Evolutionary conservation across 208 protist genomes (phyloP).

Genomic region (Acanthamoeba sp.): DNA sequence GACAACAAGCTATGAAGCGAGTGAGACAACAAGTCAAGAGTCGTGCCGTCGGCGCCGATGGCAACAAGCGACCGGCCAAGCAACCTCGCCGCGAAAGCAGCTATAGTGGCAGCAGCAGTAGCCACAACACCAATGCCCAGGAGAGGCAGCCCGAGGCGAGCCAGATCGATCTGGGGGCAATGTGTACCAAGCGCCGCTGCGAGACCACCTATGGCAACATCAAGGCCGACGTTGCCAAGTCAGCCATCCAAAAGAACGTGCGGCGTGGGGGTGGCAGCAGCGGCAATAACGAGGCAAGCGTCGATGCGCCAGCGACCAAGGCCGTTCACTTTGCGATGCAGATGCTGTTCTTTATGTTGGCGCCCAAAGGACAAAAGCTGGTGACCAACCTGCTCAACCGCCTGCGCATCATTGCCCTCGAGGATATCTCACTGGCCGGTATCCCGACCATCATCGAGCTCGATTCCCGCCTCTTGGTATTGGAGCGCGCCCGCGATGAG

Average conservation of each 20-base stretch:
- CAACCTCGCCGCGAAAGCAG: too few relatives aligned
- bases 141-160: too few relatives aligned
- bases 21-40: too few relatives aligned
- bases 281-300: too few relatives aligned
- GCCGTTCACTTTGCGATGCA: neutral
- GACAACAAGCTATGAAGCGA: too few relatives aligned
- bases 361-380: neutral
- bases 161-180: too few relatives aligned
- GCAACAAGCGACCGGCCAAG: too few relatives aligned
- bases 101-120: too few relatives aligned
- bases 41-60: too few relatives aligned
- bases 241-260: neutral
- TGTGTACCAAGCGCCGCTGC: neutral
- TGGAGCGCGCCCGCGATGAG: neutral
- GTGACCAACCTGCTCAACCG: neutral
- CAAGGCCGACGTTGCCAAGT: neutral
- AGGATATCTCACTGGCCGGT: neutral
- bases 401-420: neutral
- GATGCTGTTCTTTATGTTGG: neutral
- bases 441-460: neutral
- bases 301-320: too few relatives aligned
- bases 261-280: neutral
- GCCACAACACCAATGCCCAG: too few relatives aligned
- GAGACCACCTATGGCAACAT: neutral
- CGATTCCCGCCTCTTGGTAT: neutral